Conservation (phyloP, 1,139 yeast genomes). For the Yamadazyma atlantica region DNA sequence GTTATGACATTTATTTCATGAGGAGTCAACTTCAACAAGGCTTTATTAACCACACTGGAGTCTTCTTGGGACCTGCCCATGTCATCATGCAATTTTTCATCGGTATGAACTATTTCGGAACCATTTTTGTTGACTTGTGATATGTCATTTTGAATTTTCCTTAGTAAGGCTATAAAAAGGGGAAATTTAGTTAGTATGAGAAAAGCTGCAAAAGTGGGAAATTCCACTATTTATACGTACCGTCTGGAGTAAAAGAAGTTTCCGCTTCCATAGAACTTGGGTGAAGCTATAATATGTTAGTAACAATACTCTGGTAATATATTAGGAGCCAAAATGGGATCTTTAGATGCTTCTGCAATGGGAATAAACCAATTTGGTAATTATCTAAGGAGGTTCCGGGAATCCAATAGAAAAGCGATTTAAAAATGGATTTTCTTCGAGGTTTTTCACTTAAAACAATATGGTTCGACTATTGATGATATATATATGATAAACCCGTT, state of each 20-base stretch:
- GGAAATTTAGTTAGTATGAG: slow-evolving; percentile 1
- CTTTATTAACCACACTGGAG: slow-evolving; percentile 27
- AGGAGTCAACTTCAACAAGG: slow-evolving; percentile 33
- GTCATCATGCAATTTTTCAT: slow-evolving; percentile 30
- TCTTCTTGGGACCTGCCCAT: slow-evolving; percentile 10
- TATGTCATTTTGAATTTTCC: slow-evolving; percentile 13
- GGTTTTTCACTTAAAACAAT: too few species aligned
- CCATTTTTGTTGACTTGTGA: slow-evolving; percentile 11
- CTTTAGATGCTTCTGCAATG: too few species aligned
- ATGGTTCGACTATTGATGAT: too few species aligned
- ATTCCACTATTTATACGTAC: slow-evolving; percentile 4
- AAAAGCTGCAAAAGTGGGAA: background rate
- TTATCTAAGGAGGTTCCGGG: background rate
- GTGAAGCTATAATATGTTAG: background rate
- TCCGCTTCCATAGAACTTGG: background rate
- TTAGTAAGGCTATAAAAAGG: slow-evolving; percentile 12
- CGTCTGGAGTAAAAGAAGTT: slow-evolving; percentile 3
- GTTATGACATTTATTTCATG: slow-evolving; percentile 20
- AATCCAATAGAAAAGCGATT: background rate
- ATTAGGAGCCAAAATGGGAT: background rate
- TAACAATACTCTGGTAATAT: background rate
- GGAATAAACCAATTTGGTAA: too few species aligned
- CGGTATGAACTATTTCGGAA: slow-evolving; percentile 16
- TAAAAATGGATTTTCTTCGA: background rate
- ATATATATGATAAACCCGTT: background rate